Percentiles rank a stretch among this genome's conserved stretches.
These are phyloP conservation scores for Linum trigynum DNA, from an alignment of 345 rosid species.

Conservation along the genomic window DNA sequence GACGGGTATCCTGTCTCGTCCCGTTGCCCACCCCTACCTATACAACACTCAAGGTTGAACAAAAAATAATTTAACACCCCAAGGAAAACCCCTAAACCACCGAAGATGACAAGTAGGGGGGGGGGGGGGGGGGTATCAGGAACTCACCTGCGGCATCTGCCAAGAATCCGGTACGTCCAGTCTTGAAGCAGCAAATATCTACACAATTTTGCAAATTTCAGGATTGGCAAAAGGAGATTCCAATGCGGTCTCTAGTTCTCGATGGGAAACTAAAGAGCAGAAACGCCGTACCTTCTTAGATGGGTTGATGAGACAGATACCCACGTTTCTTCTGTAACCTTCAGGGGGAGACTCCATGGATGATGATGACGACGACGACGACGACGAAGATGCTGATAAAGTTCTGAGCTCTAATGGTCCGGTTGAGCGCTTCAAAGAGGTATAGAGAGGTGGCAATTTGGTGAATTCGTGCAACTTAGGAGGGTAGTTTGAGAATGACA, in stretches of 20 bases:
- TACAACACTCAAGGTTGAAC: no score
- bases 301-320: slow-evolving; percentile 73
- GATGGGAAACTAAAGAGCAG: no score
- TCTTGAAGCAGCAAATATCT: slow-evolving; percentile 89
- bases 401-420: slow-evolving; percentile 10
- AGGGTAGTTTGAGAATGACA: slow-evolving; percentile 23
- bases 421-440: slow-evolving; percentile 13
- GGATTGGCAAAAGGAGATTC: not conserved
- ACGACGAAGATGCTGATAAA: slow-evolving; percentile 15
- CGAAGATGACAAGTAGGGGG: no score
- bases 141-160: slow-evolving; percentile 97
- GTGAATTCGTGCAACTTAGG: slow-evolving; percentile 19
- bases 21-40: no score
- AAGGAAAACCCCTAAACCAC: not conserved
- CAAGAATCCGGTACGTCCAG: slow-evolving; percentile 76
- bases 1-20: no score
- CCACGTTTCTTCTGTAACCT: slow-evolving; percentile 88
- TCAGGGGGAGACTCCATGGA: slow-evolving; percentile 85
- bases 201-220: not conserved
- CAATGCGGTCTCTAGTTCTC: no score
- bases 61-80: no score
- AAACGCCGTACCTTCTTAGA: slow-evolving; percentile 52
- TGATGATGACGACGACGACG: not conserved
- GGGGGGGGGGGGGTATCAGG: not conserved
- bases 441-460: slow-evolving; percentile 19